Evolutionary conservation across 495 filamentous ascomycete genomes (phyloP).

Genomic region (Pyrenula aspistea): DNA sequence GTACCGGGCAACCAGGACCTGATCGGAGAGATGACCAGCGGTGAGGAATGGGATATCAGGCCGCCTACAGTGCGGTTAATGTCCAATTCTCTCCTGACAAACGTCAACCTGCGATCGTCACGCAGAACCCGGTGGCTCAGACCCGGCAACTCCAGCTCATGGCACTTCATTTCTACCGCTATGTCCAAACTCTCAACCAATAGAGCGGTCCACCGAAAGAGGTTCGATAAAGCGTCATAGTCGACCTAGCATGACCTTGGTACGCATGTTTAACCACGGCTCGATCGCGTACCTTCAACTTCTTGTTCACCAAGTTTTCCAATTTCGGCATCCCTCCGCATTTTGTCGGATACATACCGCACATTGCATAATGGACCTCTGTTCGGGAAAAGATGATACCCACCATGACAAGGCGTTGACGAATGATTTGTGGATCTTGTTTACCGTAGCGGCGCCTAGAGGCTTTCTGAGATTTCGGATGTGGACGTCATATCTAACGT

Average conservation of each 20-base stretch:
- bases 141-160: not conserved
- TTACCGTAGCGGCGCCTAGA: too few species aligned
- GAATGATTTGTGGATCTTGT: too few species aligned
- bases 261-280: not conserved
- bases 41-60: slow-evolving; percentile 8
- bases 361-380: not conserved
- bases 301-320: not conserved
- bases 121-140: too few species aligned
- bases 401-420: too few species aligned
- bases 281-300: not conserved
- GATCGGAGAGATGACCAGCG: slow-evolving; percentile 23
- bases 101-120: too few species aligned
- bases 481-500: too few species aligned
- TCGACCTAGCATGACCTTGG: not conserved
- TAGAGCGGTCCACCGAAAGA: not conserved
- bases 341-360: not conserved
- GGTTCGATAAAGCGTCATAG: too few species aligned
- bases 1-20: slow-evolving; percentile 26
- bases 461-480: too few species aligned
- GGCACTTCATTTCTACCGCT: not conserved
- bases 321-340: not conserved
- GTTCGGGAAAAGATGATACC: too few species aligned
- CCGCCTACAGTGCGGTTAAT: not conserved
- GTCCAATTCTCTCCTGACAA: not conserved
- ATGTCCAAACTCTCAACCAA: not conserved